phyloP scores from a whole-genome alignment of 352 stramenopile genomes.

The Phytopythium litorale region DNA sequence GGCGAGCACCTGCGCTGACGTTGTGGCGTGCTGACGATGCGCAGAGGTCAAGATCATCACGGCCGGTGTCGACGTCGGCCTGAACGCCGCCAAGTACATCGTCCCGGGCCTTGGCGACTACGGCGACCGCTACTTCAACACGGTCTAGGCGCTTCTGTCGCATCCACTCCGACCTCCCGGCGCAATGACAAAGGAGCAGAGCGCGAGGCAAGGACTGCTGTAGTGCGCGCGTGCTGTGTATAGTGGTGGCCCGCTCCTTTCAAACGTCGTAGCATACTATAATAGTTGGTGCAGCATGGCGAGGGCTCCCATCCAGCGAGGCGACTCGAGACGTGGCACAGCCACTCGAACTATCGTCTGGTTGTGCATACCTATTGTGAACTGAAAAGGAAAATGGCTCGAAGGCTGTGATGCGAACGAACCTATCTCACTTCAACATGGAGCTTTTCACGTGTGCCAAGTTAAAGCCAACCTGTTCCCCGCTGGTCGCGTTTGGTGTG shows the following conservation, averaged over 20 bases:
- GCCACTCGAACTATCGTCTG: too few relatives aligned
- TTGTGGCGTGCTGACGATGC: not conserved
- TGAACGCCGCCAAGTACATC: conserved; percentile 97
- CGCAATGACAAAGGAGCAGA: not conserved
- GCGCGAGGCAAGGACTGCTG: not conserved
- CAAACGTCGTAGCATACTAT: not conserved
- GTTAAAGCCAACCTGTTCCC: too few relatives aligned
- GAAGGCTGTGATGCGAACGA: too few relatives aligned
- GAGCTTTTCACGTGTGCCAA: too few relatives aligned
- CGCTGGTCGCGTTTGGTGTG: too few relatives aligned
- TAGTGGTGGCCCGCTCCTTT: conserved; percentile 2
- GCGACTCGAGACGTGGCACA: too few relatives aligned
- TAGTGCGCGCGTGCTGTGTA: not conserved
- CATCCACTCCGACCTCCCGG: not conserved
- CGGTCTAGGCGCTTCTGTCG: conserved; percentile 18
- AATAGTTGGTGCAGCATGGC: not conserved
- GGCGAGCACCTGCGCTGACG: not conserved
- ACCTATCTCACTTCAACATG: too few relatives aligned
- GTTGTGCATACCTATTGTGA: too few relatives aligned
- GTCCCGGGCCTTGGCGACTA: conserved; percentile 96
- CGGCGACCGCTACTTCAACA: conserved; percentile 92
- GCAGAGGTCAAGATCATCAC: conserved; percentile 78
- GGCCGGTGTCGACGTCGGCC: conserved; percentile 68
- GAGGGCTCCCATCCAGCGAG: too few relatives aligned
- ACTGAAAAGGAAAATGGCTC: too few relatives aligned